phyloP scores from a whole-genome alignment of 1,284 basidiomycete genomes.

The Abortiporus biennis region DNA sequence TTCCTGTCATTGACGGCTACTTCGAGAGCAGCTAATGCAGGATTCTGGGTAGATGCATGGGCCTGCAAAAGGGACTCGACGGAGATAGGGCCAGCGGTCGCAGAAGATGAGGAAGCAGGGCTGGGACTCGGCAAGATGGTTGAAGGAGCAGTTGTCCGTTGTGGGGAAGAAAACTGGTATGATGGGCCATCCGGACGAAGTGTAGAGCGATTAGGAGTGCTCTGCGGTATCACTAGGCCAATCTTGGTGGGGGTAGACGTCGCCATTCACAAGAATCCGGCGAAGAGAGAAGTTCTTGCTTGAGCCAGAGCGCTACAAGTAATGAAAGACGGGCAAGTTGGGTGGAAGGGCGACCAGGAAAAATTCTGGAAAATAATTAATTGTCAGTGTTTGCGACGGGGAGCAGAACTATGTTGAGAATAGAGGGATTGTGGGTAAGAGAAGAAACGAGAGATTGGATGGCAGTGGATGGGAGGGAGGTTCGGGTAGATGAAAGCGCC shows the following conservation, averaged over 20 bases:
- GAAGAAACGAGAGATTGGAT: too few species aligned
- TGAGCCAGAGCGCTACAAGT: too few species aligned
- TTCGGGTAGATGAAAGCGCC: too few species aligned
- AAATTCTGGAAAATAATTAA: neutral
- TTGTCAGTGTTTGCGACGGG: neutral
- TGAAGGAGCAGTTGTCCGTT: slow-evolving; percentile 17
- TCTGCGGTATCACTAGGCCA: slow-evolving; percentile 14
- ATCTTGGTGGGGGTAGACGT: slow-evolving; percentile 6
- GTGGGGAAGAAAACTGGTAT: slow-evolving; percentile 16
- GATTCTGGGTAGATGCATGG: slow-evolving; percentile 45
- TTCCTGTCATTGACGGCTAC: slow-evolving; percentile 74
- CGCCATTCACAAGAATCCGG: too few species aligned
- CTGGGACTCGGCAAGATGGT: slow-evolving; percentile 18
- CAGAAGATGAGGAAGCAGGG: slow-evolving; percentile 17
- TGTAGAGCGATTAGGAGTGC: slow-evolving; percentile 14
- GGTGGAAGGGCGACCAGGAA: neutral
- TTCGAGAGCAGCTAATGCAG: slow-evolving; percentile 64
- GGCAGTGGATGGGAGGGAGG: too few species aligned
- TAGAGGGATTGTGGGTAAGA: too few species aligned
- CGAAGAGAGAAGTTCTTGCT: too few species aligned
- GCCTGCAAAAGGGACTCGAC: slow-evolving; percentile 50
- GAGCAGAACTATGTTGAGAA: too few species aligned
- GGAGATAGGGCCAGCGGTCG: slow-evolving; percentile 33
- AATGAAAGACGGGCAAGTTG: too few species aligned
- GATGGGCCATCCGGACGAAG: slow-evolving; percentile 10